Evolutionary conservation across 2,329 filamentous ascomycete species (phyloP), one percentile per base, ranked within the genome.

Genomic region (Cladophialophora yegresii): DNA sequence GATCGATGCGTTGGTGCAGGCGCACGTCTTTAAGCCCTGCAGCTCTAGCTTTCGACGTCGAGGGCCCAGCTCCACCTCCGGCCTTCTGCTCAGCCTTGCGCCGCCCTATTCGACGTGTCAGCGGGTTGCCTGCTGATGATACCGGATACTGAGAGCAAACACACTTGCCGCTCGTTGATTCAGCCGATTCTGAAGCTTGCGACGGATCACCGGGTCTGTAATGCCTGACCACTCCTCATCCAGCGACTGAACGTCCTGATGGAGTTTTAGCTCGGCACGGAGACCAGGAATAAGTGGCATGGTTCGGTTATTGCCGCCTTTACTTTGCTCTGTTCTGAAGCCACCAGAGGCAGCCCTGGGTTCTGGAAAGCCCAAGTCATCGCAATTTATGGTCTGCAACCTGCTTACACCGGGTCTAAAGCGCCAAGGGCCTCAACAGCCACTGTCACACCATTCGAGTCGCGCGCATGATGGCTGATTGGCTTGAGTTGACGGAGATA

Each of bases 201-300:
- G 75, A 26, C 80, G 76, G 65, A 74, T 74, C 66, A 74, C 76
- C 2, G 77, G 75, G 74, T 81, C 76, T 16, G 68, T 80, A 26
- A 73, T 76, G 3, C 80, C 80, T 43, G 79, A 81, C 79, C 80
- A 82, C 71, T 81, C 76, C 58, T 82, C 80, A 65, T 80, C 74
- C 3, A 69, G 26, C 3, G 60, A 57, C 16, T 69, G 67, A 20
- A 65, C 54, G 54, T 58, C 69, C 62, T 63, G 61, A 70, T 68
- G 65, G 36, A 69, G 64, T 64, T 65, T 67, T 26, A 69, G 60
- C 54, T 69, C 61, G 22, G 66, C 65, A 20, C 30, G 49, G 40
- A 68, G 55, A 16, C 30, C 45, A 22, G 58, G 50, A 49, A 30
- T 10, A 4, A 33, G 47, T n/a, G 58, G 32, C 61, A 67, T 64